Percentiles rank a stretch among this genome's conserved stretches.
Conservation (phyloP, 257 asterid genomes). For the Anisodus acutangulus region DNA sequence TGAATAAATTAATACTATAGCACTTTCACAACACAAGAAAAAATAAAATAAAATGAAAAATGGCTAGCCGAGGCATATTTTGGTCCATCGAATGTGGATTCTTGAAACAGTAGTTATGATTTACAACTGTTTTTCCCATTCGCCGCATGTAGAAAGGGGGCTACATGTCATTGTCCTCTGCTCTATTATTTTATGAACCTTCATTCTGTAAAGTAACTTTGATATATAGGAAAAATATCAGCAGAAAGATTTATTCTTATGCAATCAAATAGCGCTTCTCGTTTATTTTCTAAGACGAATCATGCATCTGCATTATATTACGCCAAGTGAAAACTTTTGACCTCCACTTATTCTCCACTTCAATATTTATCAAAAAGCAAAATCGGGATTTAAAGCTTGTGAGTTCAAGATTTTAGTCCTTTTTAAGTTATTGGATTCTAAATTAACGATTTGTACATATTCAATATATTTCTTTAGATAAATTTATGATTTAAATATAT, state of each 20-base stretch:
- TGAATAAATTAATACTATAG: no score
- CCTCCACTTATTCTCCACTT: slow-evolving; percentile 22
- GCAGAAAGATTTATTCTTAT: slow-evolving; percentile 7
- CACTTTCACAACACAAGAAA: not conserved
- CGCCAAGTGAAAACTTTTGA: slow-evolving; percentile 26
- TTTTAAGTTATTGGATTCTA: not conserved
- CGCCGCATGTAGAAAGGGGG: slow-evolving; percentile 4
- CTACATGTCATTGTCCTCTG: not conserved
- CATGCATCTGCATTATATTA: slow-evolving; percentile 9
- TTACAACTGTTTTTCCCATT: slow-evolving; percentile 23
- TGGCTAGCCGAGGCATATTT: not conserved
- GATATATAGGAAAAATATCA: not conserved
- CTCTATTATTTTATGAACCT: not conserved
- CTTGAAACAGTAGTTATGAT: slow-evolving; percentile 25
- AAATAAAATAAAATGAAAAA: not conserved
- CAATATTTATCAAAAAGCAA: not conserved
- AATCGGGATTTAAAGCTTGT: no score
- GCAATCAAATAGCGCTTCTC: not conserved
- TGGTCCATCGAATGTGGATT: slow-evolving; percentile 33
- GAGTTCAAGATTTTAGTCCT: no score
- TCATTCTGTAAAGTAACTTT: not conserved
- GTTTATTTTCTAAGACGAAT: not conserved
- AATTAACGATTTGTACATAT: no score
- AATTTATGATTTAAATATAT: no score
- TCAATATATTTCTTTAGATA: no score